These are phyloP conservation scores for Mycena sanguinolenta DNA, from an alignment of 768 basidiomycete genomes.

Conservation along the genomic window DNA sequence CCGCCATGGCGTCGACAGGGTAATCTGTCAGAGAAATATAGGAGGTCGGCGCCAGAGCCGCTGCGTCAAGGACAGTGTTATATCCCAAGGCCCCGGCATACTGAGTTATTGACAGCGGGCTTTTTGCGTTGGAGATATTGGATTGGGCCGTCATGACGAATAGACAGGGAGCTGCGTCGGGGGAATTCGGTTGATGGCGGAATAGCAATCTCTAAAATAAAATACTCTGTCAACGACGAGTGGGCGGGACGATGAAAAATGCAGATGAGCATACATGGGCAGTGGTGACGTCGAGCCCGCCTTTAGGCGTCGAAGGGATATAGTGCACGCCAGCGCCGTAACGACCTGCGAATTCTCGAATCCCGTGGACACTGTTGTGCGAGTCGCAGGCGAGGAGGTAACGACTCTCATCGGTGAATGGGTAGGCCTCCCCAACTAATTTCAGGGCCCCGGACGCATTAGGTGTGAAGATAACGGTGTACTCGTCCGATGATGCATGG, in stretches of 20 bases:
- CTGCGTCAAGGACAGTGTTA: conserved; percentile 81
- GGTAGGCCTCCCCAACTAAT: conserved; percentile 85
- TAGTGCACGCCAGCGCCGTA: conserved; percentile 71
- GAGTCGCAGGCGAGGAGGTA: conserved; percentile 82
- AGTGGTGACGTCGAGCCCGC: conserved; percentile 69
- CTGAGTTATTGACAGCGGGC: conserved; percentile 69
- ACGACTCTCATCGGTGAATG: conserved; percentile 66
- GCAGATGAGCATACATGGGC: conserved; percentile 64
- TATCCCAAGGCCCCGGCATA: conserved; percentile 79
- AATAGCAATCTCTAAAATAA: conserved; percentile 64
- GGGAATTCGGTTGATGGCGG: conserved; percentile 59
- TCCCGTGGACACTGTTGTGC: conserved; percentile 88
- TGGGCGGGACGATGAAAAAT: no score
- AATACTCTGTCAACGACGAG: conserved; percentile 26
- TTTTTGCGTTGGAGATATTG: conserved; percentile 84
- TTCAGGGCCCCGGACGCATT: conserved; percentile 87
- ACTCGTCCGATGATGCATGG: conserved; percentile 73
- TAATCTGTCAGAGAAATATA: conserved; percentile 73
- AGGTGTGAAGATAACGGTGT: conserved; percentile 85
- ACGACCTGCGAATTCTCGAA: conserved; percentile 75
- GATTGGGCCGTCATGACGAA: conserved; percentile 86
- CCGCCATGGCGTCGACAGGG: conserved; percentile 83
- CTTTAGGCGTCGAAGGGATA: conserved; percentile 70
- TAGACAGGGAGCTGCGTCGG: conserved; percentile 63
- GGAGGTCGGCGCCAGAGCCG: conserved; percentile 82